Percentiles rank a stretch among this genome's conserved stretches.
These are phyloP conservation scores for Exserohilum turcica DNA, from an alignment of 2,329 filamentous ascomycete species.

Conservation along the genomic window DNA sequence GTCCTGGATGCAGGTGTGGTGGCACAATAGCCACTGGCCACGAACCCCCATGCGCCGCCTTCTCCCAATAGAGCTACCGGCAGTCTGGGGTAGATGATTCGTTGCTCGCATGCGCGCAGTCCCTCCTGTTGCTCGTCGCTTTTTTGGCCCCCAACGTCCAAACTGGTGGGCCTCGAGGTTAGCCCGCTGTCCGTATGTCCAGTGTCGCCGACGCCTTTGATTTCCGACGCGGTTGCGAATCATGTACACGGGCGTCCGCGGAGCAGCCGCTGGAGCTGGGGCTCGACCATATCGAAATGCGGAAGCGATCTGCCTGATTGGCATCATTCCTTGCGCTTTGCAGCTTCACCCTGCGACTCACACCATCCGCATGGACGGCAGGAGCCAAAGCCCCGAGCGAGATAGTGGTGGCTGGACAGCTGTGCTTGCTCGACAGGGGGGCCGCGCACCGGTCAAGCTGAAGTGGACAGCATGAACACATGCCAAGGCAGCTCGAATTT, in stretches of 20 bases:
- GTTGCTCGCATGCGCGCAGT: constrained; percentile 5
- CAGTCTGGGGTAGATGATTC: constrained; percentile 10
- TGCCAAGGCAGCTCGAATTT: constrained; percentile 13
- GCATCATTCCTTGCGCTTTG: constrained; percentile 35
- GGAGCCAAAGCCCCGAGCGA: constrained; percentile 30
- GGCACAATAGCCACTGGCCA: constrained; percentile 24
- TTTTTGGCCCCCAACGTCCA: constrained; percentile 29
- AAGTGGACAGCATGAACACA: constrained; percentile 6
- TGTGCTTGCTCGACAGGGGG: constrained; percentile 16
- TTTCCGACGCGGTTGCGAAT: constrained; percentile 14
- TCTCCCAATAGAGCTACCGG: constrained; percentile 13
- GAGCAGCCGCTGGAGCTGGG: constrained; percentile 19
- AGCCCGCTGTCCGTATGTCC: constrained; percentile 18
- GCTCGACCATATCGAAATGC: constrained; percentile 21
- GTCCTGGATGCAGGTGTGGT: constrained; percentile 34
- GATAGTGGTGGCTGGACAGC: constrained; percentile 37
- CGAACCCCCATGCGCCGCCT: constrained; percentile 20
- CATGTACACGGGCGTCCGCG: constrained; percentile 21
- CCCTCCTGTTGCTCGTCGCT: constrained; percentile 19
- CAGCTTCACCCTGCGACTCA: constrained; percentile 27
- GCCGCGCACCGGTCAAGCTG: constrained; percentile 39
- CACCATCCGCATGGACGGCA: constrained; percentile 30
- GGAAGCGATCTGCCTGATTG: constrained; percentile 32
- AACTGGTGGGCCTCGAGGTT: constrained; percentile 23
- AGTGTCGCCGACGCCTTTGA: not conserved